Percentiles rank a stretch among this genome's conserved stretches.
Evolutionary conservation across 164 flowering plant genomes (phyloP).

Genomic region (Piper longum): DNA sequence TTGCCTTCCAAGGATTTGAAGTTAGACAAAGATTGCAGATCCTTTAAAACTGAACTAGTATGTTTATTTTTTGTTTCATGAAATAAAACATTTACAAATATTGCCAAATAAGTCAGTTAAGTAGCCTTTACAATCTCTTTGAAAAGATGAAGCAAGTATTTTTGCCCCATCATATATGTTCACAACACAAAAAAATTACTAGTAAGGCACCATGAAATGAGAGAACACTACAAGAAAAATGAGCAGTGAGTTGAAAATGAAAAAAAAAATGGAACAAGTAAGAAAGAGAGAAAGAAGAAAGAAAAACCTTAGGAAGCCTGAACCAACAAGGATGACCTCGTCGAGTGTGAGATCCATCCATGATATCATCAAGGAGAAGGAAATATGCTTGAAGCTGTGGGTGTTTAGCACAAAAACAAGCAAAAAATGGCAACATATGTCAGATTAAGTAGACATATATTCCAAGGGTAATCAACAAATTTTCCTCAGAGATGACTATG

Average conservation of each 20-base stretch:
- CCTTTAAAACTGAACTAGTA: background rate
- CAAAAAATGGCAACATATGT: background rate
- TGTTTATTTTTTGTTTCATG: background rate
- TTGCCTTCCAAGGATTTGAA: too few relatives aligned
- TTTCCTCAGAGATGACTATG: background rate
- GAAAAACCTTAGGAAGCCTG: slow-evolving; percentile 56
- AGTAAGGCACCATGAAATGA: too few relatives aligned
- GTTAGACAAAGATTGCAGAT: too few relatives aligned
- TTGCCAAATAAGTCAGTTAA: too few relatives aligned
- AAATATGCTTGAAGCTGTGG: slow-evolving; percentile 94
- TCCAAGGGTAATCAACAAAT: too few relatives aligned
- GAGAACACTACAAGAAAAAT: too few relatives aligned
- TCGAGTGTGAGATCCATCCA: slow-evolving; percentile 80
- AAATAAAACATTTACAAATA: too few relatives aligned
- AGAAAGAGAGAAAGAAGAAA: background rate
- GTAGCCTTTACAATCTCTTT: too few relatives aligned
- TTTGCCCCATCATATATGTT: too few relatives aligned
- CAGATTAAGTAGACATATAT: too few relatives aligned
- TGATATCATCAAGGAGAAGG: slow-evolving; percentile 93
- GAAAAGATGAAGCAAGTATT: too few relatives aligned
- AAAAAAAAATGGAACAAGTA: background rate
- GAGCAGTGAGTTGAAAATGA: background rate
- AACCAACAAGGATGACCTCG: slow-evolving; percentile 96
- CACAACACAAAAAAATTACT: too few relatives aligned
- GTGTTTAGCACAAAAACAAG: slow-evolving; percentile 1